These are phyloP conservation scores for Delonix regia DNA, from an alignment of 306 rosid species.

Conservation along the genomic window DNA sequence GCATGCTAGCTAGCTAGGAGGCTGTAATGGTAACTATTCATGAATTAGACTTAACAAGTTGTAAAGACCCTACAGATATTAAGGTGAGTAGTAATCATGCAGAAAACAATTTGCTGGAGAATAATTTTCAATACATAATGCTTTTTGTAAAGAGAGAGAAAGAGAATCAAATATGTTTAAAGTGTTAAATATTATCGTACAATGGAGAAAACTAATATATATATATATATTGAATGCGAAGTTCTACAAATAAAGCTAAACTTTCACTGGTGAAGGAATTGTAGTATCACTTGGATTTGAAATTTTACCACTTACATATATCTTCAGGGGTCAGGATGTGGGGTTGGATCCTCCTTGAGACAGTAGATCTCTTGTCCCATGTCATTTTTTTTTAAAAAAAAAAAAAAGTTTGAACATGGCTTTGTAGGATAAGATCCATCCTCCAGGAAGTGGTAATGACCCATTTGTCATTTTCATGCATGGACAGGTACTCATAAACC, in stretches of 20 bases:
- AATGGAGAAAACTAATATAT: no score
- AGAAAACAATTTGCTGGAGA: background rate
- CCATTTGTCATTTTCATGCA: slow-evolving; percentile 48
- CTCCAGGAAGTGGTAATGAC: slow-evolving; percentile 35
- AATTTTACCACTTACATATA: slow-evolving; percentile 18
- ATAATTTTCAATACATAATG: background rate
- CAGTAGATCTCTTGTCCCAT: no score
- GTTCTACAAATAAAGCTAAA: slow-evolving; percentile 28
- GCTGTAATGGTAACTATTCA: no score
- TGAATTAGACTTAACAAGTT: no score
- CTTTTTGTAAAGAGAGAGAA: background rate
- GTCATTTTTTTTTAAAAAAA: no score
- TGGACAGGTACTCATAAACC: slow-evolving; percentile 39
- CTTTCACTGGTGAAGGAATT: slow-evolving; percentile 15
- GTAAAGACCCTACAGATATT: background rate
- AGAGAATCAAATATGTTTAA: no score
- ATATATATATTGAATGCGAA: slow-evolving; percentile 21
- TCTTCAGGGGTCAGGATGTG: no score
- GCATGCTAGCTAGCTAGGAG: no score
- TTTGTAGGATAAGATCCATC: no score
- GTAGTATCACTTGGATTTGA: slow-evolving; percentile 6
- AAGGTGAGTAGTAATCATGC: background rate
- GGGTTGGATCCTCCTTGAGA: no score
- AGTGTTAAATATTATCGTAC: no score
- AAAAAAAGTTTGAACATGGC: no score